Conservation (phyloP, 2,329 filamentous ascomycete species). For the Diaporthe ilicicola region DNA sequence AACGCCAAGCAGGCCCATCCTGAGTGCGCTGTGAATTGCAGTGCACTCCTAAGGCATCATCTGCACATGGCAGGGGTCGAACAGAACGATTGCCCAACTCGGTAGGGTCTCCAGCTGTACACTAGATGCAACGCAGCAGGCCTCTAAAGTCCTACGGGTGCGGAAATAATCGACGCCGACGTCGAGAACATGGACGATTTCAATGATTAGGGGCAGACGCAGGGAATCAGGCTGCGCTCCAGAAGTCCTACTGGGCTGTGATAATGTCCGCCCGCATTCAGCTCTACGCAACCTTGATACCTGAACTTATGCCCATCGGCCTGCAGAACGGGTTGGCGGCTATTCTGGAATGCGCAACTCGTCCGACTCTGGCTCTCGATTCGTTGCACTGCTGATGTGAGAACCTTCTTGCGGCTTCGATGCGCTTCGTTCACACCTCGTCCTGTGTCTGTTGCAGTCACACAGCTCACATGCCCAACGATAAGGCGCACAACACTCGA, state of each 20-base stretch:
- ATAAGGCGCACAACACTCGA: slow-evolving; percentile 4
- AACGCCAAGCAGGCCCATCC: neutral
- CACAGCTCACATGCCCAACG: slow-evolving; percentile 15
- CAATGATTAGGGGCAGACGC: neutral
- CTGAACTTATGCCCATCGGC: slow-evolving; percentile 14
- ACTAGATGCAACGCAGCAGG: neutral
- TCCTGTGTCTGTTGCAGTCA: neutral
- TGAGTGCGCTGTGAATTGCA: neutral
- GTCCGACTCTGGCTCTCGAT: slow-evolving; percentile 1
- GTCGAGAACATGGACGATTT: neutral
- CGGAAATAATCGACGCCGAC: neutral
- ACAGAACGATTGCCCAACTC: slow-evolving; percentile 2
- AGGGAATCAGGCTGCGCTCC: slow-evolving; percentile 21
- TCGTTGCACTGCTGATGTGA: slow-evolving; percentile 3
- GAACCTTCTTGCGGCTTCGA: slow-evolving; percentile 27
- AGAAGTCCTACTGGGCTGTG: slow-evolving; percentile 22
- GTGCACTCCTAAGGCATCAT: slow-evolving; percentile 20
- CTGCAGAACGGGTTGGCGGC: slow-evolving; percentile 29
- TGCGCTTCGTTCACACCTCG: slow-evolving; percentile 6
- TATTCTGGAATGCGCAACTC: slow-evolving; percentile 13
- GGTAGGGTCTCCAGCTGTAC: neutral
- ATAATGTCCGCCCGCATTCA: neutral
- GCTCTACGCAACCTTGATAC: slow-evolving; percentile 11
- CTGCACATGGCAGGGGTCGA: neutral
- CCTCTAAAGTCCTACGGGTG: neutral